Percentiles rank a stretch among this genome's conserved stretches.
Evolutionary conservation across 2,329 filamentous ascomycete genomes (phyloP).

Genomic region (Colletotrichum sp.): DNA sequence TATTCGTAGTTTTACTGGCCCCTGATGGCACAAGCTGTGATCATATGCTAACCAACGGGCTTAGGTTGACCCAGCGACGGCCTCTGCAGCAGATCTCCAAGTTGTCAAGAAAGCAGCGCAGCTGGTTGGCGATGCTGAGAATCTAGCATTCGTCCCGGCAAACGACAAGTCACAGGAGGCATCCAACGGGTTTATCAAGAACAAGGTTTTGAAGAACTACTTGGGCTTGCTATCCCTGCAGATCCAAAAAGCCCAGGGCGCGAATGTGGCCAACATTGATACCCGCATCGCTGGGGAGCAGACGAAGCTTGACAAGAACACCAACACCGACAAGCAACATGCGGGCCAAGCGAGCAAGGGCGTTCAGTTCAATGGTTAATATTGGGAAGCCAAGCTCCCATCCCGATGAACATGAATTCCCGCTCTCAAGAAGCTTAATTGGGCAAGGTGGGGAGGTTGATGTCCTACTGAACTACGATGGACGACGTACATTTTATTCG

Average conservation of each 20-base stretch:
- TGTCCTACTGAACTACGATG: neutral
- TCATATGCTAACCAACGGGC: neutral
- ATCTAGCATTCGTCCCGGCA: neutral
- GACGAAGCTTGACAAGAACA: constrained; percentile 58
- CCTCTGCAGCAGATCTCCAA: neutral
- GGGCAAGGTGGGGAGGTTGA: neutral
- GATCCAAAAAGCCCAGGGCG: constrained; percentile 54
- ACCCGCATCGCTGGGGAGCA: constrained; percentile 35
- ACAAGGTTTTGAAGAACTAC: constrained; percentile 63
- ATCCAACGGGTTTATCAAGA: constrained; percentile 46
- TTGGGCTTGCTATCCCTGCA: constrained; percentile 51
- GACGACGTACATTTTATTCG: neutral
- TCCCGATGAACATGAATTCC: no score
- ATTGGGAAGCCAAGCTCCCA: no score
- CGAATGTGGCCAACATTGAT: constrained; percentile 46
- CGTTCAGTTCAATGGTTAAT: constrained; percentile 33
- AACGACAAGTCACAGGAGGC: neutral
- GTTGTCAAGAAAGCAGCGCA: neutral
- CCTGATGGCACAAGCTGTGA: neutral
- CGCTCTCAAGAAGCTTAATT: neutral
- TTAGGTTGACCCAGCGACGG: neutral
- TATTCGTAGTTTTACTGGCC: neutral
- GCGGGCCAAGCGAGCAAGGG: constrained; percentile 38
- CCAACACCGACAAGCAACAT: constrained; percentile 39
- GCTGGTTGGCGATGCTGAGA: neutral